Conservation (phyloP, 1,284 basidiomycete species). For the Pseudozyma thailandica region DNA sequence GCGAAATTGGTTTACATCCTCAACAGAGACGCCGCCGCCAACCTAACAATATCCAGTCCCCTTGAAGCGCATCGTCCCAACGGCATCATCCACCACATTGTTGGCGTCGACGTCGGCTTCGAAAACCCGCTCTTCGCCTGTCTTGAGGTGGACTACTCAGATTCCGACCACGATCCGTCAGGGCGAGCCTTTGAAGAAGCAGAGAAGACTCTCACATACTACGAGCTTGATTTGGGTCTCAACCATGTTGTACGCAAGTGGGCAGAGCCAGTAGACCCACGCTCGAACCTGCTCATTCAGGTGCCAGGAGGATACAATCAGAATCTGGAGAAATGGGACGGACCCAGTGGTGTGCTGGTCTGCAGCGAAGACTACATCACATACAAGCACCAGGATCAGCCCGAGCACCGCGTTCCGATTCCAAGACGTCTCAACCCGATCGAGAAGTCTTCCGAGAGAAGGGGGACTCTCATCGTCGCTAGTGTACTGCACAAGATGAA, state of each 20-base stretch:
- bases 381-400: constrained; percentile 65
- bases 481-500: constrained; percentile 68
- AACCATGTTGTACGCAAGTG: constrained; percentile 67
- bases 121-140: constrained; percentile 67
- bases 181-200: constrained; percentile 59
- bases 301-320: constrained; percentile 67
- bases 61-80: constrained; percentile 64
- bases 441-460: constrained; percentile 40
- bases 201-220: constrained; percentile 65
- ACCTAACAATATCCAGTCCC: constrained; percentile 67
- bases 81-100: constrained; percentile 63
- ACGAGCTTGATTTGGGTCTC: constrained; percentile 67
- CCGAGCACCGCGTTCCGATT: constrained; percentile 66
- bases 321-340: constrained; percentile 65
- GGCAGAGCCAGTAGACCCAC: constrained; percentile 61
- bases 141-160: constrained; percentile 66
- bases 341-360: constrained; percentile 66
- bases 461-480: constrained; percentile 61
- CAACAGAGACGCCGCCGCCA: constrained; percentile 65
- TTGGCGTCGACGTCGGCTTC: constrained; percentile 66
- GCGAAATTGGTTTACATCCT: constrained; percentile 66
- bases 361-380: constrained; percentile 67
- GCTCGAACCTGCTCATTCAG: constrained; percentile 60
- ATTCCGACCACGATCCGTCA: constrained; percentile 63
- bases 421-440: constrained; percentile 60